Conservation (phyloP, 2,329 filamentous ascomycete genomes). For the Drechslerella coelobrocha region DNA sequence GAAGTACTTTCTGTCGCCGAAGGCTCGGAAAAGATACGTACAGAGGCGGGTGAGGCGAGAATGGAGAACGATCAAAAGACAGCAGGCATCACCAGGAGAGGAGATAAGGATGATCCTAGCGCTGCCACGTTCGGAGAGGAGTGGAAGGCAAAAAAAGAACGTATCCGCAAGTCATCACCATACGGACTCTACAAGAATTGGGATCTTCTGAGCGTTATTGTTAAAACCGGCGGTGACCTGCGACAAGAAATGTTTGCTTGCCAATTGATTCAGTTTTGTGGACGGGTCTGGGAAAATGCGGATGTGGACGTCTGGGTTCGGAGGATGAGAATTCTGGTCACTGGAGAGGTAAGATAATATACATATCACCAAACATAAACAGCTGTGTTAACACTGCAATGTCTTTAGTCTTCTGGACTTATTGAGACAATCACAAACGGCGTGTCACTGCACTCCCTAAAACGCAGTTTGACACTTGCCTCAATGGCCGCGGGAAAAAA, state of each 20-base stretch:
- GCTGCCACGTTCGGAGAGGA: constrained; percentile 86
- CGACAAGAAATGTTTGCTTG: constrained; percentile 86
- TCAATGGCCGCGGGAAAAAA: constrained; percentile 76
- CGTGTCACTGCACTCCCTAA: constrained; percentile 83
- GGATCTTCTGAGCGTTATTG: constrained; percentile 85
- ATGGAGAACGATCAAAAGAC: constrained; percentile 93
- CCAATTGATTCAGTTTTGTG: constrained; percentile 80
- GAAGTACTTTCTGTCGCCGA: constrained; percentile 63
- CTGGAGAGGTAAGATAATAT: constrained; percentile 66
- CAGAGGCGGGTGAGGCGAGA: constrained; percentile 76
- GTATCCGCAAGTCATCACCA: constrained; percentile 80
- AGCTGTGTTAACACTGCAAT: constrained; percentile 31
- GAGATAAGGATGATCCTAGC: constrained; percentile 83
- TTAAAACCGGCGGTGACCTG: constrained; percentile 83
- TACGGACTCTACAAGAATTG: constrained; percentile 91
- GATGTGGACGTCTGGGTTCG: constrained; percentile 83
- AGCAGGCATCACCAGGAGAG: constrained; percentile 78
- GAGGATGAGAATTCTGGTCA: constrained; percentile 84
- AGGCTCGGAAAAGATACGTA: constrained; percentile 64
- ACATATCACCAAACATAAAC: constrained; percentile 8
- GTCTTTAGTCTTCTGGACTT: constrained; percentile 70
- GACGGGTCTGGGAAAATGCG: constrained; percentile 80
- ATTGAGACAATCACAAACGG: constrained; percentile 90
- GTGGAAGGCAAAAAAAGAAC: constrained; percentile 83
- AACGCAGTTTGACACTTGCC: constrained; percentile 78